phyloP scores from a whole-genome alignment of 1,284 basidiomycete genomes.

The Apiotrichum porosum region DNA sequence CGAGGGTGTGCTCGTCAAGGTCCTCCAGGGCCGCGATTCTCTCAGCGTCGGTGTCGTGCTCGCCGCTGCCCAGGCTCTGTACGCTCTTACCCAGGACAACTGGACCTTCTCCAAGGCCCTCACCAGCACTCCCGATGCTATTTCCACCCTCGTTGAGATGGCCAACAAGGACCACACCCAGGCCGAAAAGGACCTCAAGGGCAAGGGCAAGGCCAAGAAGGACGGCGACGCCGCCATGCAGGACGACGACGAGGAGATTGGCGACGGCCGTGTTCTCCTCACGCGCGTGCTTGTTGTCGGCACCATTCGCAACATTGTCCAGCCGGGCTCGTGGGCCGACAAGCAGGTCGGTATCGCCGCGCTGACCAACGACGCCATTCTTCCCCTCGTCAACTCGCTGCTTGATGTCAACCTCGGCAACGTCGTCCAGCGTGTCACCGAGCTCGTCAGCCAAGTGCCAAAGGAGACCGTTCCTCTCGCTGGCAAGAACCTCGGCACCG shows the following conservation, averaged over 20 bases:
- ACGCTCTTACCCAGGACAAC: constrained; percentile 86
- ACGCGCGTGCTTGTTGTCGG: constrained; percentile 68
- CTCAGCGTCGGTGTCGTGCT: constrained; percentile 66
- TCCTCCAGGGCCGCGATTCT: constrained; percentile 63
- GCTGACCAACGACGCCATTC: constrained; percentile 58
- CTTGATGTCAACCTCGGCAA: constrained; percentile 62
- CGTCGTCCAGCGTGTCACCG: constrained; percentile 55
- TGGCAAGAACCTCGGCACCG: constrained; percentile 41
- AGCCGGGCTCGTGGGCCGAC: constrained; percentile 60
- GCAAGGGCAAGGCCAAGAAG: constrained; percentile 47
- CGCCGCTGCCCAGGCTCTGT: constrained; percentile 82
- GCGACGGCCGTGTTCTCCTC: constrained; percentile 48
- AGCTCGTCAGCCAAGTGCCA: constrained; percentile 57
- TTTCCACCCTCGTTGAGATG: constrained; percentile 67
- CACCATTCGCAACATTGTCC: constrained; percentile 70
- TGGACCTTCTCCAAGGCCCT: constrained; percentile 61
- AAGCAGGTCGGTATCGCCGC: constrained; percentile 51
- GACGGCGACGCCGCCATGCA: constrained; percentile 12
- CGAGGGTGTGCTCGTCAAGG: constrained; percentile 75
- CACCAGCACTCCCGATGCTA: constrained; percentile 59
- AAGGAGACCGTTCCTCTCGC: constrained; percentile 21
- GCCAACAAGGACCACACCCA: constrained; percentile 50
- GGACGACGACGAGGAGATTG: constrained; percentile 29
- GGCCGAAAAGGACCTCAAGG: constrained; percentile 43
- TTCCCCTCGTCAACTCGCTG: constrained; percentile 67